phyloP scores from a whole-genome alignment of 1,284 basidiomycete species.

The Rhizoctonia solani region DNA sequence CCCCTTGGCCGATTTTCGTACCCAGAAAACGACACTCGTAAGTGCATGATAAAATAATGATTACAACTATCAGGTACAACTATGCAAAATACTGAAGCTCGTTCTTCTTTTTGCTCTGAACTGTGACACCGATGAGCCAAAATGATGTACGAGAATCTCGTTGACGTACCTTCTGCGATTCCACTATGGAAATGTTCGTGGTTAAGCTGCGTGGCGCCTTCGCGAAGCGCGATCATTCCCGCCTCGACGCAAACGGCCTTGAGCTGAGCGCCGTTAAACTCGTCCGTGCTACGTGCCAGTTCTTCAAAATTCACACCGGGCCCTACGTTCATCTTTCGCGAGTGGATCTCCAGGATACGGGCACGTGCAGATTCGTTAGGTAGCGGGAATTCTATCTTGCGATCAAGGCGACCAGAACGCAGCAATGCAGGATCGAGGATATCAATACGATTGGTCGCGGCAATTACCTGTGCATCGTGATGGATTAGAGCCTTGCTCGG shows the following conservation, averaged over 20 bases:
- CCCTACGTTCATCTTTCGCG: conserved; percentile 89
- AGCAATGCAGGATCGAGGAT: conserved; percentile 85
- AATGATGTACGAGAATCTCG: conserved; percentile 13
- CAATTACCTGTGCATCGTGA: conserved; percentile 75
- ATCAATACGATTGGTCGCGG: conserved; percentile 98
- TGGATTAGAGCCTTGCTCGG: conserved; percentile 8
- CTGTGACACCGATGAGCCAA: background rate
- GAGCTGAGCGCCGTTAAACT: conserved; percentile 76
- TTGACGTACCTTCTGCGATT: conserved; percentile 78
- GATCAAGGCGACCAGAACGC: conserved; percentile 73
- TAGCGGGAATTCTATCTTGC: conserved; percentile 82
- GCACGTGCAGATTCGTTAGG: conserved; percentile 76
- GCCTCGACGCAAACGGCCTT: conserved; percentile 97
- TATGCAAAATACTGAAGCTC: conserved; percentile 89
- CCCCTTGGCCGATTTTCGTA: background rate
- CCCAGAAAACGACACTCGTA: background rate
- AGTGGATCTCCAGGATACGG: conserved; percentile 78
- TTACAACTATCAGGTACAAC: conserved; percentile 39
- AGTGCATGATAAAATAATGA: background rate
- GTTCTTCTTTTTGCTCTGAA: conserved; percentile 96
- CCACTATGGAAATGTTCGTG: conserved; percentile 95
- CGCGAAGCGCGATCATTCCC: conserved; percentile 96
- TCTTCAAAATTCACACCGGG: conserved; percentile 78
- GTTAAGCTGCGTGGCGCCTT: conserved; percentile 86
- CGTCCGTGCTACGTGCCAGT: conserved; percentile 73